phyloP scores from a whole-genome alignment of 2,329 filamentous ascomycete species.

The Macrophomina pseudophaseolina region DNA sequence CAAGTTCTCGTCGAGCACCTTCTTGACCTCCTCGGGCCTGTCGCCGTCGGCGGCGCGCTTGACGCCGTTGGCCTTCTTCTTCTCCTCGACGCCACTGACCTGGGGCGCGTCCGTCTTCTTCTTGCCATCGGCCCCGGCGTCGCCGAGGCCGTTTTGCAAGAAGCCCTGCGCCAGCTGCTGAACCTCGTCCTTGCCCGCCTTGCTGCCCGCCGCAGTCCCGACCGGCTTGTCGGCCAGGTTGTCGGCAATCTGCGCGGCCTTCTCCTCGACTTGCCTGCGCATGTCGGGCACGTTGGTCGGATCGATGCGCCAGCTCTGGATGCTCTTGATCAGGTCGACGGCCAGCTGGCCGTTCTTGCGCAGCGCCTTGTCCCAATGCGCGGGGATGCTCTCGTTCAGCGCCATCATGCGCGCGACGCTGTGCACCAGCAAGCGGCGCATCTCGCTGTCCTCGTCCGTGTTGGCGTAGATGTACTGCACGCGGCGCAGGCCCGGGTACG shows the following conservation, averaged over 20 bases:
- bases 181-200: slow-evolving; percentile 32
- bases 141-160: not conserved
- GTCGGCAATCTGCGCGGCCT: slow-evolving; percentile 39
- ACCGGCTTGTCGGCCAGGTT: slow-evolving; percentile 38
- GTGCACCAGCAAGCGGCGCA: slow-evolving; percentile 57
- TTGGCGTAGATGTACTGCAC: slow-evolving; percentile 61
- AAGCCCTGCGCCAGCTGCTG: slow-evolving; percentile 32
- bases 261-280: slow-evolving; percentile 50
- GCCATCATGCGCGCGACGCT: slow-evolving; percentile 58
- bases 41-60: slow-evolving; percentile 24
- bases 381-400: slow-evolving; percentile 54
- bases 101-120: not conserved
- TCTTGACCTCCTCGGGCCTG: slow-evolving; percentile 29
- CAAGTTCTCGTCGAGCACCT: slow-evolving; percentile 37
- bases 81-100: slow-evolving; percentile 28
- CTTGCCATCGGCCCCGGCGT: no score
- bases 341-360: slow-evolving; percentile 61
- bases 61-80: slow-evolving; percentile 29
- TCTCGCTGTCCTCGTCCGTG: slow-evolving; percentile 51
- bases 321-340: slow-evolving; percentile 59
- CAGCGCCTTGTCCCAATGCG: slow-evolving; percentile 61
- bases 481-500: slow-evolving; percentile 57
- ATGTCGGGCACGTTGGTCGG: slow-evolving; percentile 56
- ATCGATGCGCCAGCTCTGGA: slow-evolving; percentile 61
- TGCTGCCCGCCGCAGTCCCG: slow-evolving; percentile 30